Conservation (phyloP, 192 early-diverging fungal genomes). For the Coemansia reversa region DNA sequence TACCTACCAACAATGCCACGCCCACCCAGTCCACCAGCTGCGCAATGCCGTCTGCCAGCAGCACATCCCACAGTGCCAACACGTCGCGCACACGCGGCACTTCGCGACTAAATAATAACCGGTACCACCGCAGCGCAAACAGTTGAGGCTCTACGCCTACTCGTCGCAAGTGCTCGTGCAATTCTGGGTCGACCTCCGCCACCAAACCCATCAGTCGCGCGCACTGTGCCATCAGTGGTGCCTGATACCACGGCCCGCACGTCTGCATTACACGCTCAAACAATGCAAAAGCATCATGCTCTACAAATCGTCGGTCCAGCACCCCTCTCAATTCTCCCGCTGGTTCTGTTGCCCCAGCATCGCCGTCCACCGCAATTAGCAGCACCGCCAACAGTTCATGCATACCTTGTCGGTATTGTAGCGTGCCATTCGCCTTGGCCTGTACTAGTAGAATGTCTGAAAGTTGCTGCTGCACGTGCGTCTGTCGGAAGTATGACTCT, state of each 20-base stretch:
- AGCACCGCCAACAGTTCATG: constrained; percentile 91
- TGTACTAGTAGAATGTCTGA: constrained; percentile 87
- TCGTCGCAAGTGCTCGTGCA: constrained; percentile 67
- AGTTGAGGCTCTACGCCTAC: constrained; percentile 92
- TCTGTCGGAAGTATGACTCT: constrained; percentile 70
- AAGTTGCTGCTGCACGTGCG: constrained; percentile 66
- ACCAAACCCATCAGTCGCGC: constrained; percentile 73
- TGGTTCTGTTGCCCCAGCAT: constrained; percentile 43
- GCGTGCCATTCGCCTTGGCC: constrained; percentile 80
- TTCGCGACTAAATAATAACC: constrained; percentile 90
- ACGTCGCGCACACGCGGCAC: constrained; percentile 66
- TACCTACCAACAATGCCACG: constrained; percentile 68
- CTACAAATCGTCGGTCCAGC: constrained; percentile 71
- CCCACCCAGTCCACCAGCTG: constrained; percentile 82
- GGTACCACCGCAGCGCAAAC: constrained; percentile 91
- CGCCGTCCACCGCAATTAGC: constrained; percentile 71
- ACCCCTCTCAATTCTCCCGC: constrained; percentile 24
- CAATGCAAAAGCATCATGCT: constrained; percentile 82
- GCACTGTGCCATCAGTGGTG: constrained; percentile 64
- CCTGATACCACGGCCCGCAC: constrained; percentile 85
- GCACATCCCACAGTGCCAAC: constrained; percentile 83
- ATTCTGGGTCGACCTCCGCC: constrained; percentile 64
- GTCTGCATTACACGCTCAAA: constrained; percentile 81
- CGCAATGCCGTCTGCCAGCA: constrained; percentile 77
- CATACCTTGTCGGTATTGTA: constrained; percentile 98